A percentile compares a stretch with the other conserved stretches of the same genome.
Conservation (phyloP, 768 basidiomycete genomes). For the Termitomyces sp. region DNA sequence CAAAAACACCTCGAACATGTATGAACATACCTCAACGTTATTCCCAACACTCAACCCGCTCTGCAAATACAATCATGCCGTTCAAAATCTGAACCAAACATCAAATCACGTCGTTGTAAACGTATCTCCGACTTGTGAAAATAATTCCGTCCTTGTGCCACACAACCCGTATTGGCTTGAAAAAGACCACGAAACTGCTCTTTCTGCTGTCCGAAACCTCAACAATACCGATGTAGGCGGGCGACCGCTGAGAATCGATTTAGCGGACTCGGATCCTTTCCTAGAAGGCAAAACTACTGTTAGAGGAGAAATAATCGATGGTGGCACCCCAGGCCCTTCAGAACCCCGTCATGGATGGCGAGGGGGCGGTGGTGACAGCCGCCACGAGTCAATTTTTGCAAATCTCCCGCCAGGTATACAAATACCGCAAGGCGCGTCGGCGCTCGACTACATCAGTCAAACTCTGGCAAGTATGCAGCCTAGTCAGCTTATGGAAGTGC, state of each 20-base stretch:
- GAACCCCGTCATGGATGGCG: conserved; percentile 54
- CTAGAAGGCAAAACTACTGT: conserved; percentile 89
- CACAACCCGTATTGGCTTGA: conserved; percentile 9
- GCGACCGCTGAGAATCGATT: conserved; percentile 87
- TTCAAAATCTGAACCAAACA: background rate
- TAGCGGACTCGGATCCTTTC: conserved; percentile 90
- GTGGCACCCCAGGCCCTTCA: conserved; percentile 49
- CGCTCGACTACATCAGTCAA: conserved; percentile 81
- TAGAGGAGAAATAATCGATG: conserved; percentile 74
- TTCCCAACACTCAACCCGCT: background rate
- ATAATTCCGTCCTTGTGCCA: background rate
- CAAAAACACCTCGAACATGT: background rate
- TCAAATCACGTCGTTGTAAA: background rate
- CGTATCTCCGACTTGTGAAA: background rate
- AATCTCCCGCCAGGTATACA: conserved; percentile 74
- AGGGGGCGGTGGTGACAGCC: conserved; percentile 31
- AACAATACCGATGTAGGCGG: conserved; percentile 92
- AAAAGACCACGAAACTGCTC: conserved; percentile 91
- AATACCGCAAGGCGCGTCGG: conserved; percentile 61
- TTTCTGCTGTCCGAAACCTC: conserved; percentile 93
- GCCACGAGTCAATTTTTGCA: conserved; percentile 53
- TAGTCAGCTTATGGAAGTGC: conserved; percentile 82
- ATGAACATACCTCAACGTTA: background rate
- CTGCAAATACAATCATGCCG: background rate
- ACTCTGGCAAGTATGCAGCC: conserved; percentile 83